Evolutionary conservation across 352 stramenopile genomes (phyloP), one percentile per base, ranked within the genome.

Genomic region (Phytophthora meadii): DNA sequence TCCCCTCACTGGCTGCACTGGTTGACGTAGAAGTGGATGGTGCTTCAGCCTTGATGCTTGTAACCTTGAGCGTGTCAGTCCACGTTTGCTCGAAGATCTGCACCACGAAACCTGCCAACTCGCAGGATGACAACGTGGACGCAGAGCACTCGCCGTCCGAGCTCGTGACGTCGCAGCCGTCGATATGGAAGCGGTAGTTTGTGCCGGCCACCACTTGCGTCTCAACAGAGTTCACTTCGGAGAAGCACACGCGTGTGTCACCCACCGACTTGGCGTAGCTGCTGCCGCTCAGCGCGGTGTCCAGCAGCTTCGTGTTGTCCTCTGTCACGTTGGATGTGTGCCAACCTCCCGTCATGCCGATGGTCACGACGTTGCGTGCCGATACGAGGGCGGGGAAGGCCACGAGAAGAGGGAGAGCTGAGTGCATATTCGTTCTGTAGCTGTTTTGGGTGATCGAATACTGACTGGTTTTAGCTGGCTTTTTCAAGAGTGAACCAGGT

Each of bases 111-210:
- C 74, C 63, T 28, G 61, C 47, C 19, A 59, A 59, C 51, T 59
- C 28, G 48, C 73, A 80, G 36, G 60, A 50, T 44, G 60, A 60
- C 56, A 76, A 54, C 52, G 72, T 73, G 11, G 39, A 44, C 5
- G 25, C 44, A 1, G 50, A 60, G 61, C 84, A 90, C 36, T 56
- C 65, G 27, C 81, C 81, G 27, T 78, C 77, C 51, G 68, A 75
- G 45, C 62, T 49, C 36, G 39, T 53, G 24, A 83, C 79, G 14
- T 46, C 22, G 60, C 84, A 92, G 19, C 82, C 87, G 19, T 67
- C 50, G 30, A 92, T 77, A 54, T 79, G 61, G 56, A 91, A 92
- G 59, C 74, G 71, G 68, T 92, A 95, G 71, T 93, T 95, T 49
- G 69, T 90, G 24, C 87, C 87, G 1, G 84, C 70, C 39, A 95